Base-by-base conservation (phyloP, 257 asterid genomes). In the Striga asiatica region DNA sequence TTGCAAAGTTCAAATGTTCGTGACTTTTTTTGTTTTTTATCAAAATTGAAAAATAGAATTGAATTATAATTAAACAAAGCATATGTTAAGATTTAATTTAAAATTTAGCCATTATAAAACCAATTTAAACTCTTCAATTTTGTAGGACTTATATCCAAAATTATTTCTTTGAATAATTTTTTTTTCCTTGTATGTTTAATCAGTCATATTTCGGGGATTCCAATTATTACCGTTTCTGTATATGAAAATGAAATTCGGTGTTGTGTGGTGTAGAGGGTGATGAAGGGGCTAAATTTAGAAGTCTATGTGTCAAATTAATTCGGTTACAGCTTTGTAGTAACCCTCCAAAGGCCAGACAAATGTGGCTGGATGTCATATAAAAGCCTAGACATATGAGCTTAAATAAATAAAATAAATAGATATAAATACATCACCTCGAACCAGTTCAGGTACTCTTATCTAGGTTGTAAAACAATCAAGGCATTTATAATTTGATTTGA, bases 221-320 rank as follows among this genome's bases (percentile, higher is more conserved):
- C 66, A 50, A 58, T 66, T 54, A 50, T 57, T 66, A 49, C 71
- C 50, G 52, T 14, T 20, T 17, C 1, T 58, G 61, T 21, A 41
- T 18, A 45, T 31, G 11, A 2, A 58, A 31, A 6, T 66, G 20
- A 29, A 23, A 27, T 12, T 58, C 37, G 4, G 2, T 19, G 29
- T 28, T 29, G 50, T 38, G 38, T 8, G 37, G 18, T 27, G 61
- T 43, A 47, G 37, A 23, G 16, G 32, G 0, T 45, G 47, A 13
- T 55, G 71, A 54, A 20, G 13, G n/a, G 45, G 12, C 66, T 52
- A 16, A 22, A 41, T 42, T 41, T 66, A 52, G 64, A 56, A 65
- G 53, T 11, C 53, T 65, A 56, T 13, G 31, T 63, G 46, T 43
- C 35, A 39, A n/a, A 38, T 59, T 50, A 25, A 38, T 31, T 18